Conservation (phyloP, 768 basidiomycete species). For the Kwoniella sp. region DNA sequence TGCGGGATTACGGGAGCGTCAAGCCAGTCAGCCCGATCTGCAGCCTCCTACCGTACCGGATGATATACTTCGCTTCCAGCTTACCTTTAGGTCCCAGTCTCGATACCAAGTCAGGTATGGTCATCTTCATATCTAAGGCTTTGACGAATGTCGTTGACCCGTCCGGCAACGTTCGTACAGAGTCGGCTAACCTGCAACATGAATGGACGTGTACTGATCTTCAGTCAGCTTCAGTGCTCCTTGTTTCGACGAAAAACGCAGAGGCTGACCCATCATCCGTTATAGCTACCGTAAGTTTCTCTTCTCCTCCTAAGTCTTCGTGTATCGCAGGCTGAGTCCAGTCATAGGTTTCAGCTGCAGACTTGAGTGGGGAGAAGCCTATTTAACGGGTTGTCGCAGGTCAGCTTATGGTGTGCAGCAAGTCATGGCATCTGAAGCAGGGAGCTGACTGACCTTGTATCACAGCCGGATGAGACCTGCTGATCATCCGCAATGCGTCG, state of each 20-base stretch:
- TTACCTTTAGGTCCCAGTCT: slow-evolving; percentile 53
- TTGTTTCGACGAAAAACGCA: background rate
- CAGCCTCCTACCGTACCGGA: too few relatives aligned
- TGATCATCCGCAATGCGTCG: slow-evolving; percentile 69
- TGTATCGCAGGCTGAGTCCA: slow-evolving; percentile 63
- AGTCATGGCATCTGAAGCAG: too few relatives aligned
- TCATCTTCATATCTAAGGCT: slow-evolving; percentile 70
- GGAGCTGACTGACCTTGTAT: slow-evolving; percentile 66
- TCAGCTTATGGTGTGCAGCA: too few relatives aligned
- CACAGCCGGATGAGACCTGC: slow-evolving; percentile 71
- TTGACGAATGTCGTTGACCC: slow-evolving; percentile 72
- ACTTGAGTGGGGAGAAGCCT: slow-evolving; percentile 43
- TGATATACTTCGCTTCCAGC: background rate
- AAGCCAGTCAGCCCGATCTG: background rate
- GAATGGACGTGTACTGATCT: too few relatives aligned
- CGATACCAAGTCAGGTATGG: slow-evolving; percentile 63
- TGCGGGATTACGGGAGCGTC: background rate
- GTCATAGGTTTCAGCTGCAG: slow-evolving; percentile 51
- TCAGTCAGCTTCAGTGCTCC: slow-evolving; percentile 3
- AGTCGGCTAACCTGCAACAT: slow-evolving; percentile 69
- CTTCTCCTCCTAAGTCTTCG: slow-evolving; percentile 66
- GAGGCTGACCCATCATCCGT: slow-evolving; percentile 76
- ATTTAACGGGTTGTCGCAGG: background rate
- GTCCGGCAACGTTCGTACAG: slow-evolving; percentile 62
- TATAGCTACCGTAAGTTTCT: slow-evolving; percentile 69